phyloP scores from a whole-genome alignment of 371 early-diverging fungal genomes.

The Amoeboradix gromovi region DNA sequence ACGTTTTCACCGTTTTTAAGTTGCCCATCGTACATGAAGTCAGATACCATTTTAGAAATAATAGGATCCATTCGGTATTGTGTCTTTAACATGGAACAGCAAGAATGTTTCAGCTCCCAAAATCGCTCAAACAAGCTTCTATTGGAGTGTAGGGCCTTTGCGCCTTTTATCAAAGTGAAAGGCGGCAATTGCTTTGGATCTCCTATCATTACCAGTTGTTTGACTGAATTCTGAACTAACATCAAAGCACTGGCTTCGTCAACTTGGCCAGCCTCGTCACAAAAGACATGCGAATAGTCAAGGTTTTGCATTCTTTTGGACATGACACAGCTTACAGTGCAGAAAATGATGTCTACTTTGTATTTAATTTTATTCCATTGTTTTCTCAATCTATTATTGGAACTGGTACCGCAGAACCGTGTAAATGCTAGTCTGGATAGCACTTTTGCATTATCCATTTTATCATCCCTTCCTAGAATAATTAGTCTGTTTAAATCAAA shows the following conservation, averaged over 20 bases:
- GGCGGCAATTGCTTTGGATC: slow-evolving; percentile 89
- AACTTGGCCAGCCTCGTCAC: slow-evolving; percentile 80
- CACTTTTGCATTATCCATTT: no score
- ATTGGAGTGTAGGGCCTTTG: slow-evolving; percentile 39
- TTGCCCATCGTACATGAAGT: slow-evolving; percentile 42
- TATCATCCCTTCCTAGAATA: no score
- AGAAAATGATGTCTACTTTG: no score
- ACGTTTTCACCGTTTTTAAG: slow-evolving; percentile 45
- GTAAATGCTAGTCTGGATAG: no score
- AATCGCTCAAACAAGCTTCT: slow-evolving; percentile 62
- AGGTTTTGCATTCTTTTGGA: no score
- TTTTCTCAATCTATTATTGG: no score
- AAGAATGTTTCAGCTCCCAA: slow-evolving; percentile 8
- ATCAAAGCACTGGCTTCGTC: slow-evolving; percentile 67
- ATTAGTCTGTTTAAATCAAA: no score
- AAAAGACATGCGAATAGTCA: background rate
- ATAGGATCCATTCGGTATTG: slow-evolving; percentile 92
- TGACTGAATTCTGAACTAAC: slow-evolving; percentile 51
- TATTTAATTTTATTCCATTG: no score
- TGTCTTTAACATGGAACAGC: slow-evolving; percentile 19
- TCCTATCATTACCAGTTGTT: slow-evolving; percentile 66
- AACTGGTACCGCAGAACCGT: no score
- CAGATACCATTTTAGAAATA: slow-evolving; percentile 51
- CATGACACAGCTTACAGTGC: no score
- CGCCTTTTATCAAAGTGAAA: slow-evolving; percentile 46